Conservation (phyloP, 2,329 filamentous ascomycete genomes). For the Sporothrix brunneoviolacea region DNA sequence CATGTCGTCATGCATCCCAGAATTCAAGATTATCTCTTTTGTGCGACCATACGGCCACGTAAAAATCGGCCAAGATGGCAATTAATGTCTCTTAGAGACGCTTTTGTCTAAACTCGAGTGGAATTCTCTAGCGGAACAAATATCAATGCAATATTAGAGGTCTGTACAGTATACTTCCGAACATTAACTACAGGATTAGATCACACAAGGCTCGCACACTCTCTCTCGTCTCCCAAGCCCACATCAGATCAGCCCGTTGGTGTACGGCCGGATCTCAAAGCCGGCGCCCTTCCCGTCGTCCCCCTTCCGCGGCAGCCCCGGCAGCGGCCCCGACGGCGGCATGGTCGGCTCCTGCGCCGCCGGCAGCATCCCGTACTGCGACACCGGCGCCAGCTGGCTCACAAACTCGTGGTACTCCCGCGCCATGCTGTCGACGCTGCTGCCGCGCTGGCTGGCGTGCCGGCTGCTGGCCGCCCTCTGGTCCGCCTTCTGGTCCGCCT, state of each 20-base stretch:
- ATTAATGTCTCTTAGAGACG: no score
- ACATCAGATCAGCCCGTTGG: not conserved
- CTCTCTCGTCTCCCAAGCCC: no score
- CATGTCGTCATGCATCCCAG: constrained; percentile 5
- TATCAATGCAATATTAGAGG: no score
- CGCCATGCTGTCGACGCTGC: constrained; percentile 10
- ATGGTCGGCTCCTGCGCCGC: not conserved
- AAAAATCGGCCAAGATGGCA: no score
- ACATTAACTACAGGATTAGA: no score
- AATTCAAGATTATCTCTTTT: not conserved
- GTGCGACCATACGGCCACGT: not conserved
- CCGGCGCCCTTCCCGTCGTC: no score
- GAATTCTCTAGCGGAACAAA: no score
- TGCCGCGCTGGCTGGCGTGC: not conserved
- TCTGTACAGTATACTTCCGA: no score
- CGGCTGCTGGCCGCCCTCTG: no score
- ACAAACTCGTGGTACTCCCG: constrained; percentile 13
- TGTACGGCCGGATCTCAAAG: not conserved
- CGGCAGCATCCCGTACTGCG: not conserved
- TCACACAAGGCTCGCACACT: no score
- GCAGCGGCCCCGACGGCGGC: not conserved
- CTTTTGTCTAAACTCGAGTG: no score
- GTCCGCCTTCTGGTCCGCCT: not conserved
- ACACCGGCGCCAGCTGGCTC: constrained; percentile 9
- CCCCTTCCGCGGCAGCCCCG: not conserved